These are phyloP conservation scores for Sicyos baderoa DNA, from an alignment of 306 rosid genomes.

Conservation along the genomic window DNA sequence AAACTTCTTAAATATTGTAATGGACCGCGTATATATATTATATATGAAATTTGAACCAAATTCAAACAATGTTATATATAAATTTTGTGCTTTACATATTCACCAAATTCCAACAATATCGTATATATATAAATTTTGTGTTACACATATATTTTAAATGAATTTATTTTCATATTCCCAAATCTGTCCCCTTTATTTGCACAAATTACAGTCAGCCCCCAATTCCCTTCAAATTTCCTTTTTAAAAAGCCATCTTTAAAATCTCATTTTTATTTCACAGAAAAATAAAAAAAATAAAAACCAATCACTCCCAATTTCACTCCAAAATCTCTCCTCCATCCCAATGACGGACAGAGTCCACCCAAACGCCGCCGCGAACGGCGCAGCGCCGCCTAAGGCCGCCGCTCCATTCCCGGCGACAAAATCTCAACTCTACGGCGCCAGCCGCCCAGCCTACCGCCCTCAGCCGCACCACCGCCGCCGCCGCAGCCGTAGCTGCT, in stretches of 20 bases:
- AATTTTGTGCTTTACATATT: too few relatives aligned
- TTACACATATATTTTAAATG: background rate
- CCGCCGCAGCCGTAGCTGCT: constrained; percentile 35
- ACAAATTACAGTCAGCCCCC: background rate
- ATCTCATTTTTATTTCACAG: background rate
- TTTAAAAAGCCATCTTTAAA: background rate
- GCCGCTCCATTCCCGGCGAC: constrained; percentile 17
- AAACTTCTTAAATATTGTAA: too few relatives aligned
- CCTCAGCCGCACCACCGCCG: constrained; percentile 23
- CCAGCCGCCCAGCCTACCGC: constrained; percentile 17
- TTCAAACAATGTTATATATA: too few relatives aligned
- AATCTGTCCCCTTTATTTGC: background rate
- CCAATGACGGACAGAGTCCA: constrained; percentile 16
- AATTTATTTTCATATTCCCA: background rate
- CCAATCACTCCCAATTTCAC: background rate
- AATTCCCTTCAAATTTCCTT: background rate
- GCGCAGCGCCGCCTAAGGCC: constrained; percentile 5
- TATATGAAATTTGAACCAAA: too few relatives aligned
- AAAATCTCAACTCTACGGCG: constrained; percentile 19
- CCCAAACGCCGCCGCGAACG: constrained; percentile 18
- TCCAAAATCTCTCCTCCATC: background rate
- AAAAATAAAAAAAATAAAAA: background rate
- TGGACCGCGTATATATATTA: too few relatives aligned
- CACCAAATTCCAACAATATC: too few relatives aligned
- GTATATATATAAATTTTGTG: too few relatives aligned